A percentile compares a stretch with the other conserved stretches of the same genome.
phyloP scores from a whole-genome alignment of 2,329 filamentous ascomycete genomes.

The Colletotrichum scovillei region DNA sequence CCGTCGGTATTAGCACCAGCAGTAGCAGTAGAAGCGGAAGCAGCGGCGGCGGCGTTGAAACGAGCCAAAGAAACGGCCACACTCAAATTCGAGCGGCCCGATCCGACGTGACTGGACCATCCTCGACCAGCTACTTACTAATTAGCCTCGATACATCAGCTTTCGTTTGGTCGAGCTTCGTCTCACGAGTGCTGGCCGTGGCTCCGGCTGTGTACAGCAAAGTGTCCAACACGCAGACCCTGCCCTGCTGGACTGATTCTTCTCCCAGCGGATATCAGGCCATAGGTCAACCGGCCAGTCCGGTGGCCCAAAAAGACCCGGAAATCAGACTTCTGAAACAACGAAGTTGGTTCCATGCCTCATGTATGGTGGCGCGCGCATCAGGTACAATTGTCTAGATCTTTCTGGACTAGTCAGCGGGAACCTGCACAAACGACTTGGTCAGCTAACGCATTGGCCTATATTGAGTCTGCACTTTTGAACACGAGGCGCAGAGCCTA shows the following conservation, averaged over 20 bases:
- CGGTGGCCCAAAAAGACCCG: constrained; percentile 18
- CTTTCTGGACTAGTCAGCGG: constrained; percentile 48
- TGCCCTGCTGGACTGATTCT: constrained; percentile 11
- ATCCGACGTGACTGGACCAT: constrained; percentile 40
- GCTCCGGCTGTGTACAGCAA: constrained; percentile 1
- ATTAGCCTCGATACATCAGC: not conserved
- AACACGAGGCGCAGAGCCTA: constrained; percentile 40
- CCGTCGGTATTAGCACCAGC: not conserved
- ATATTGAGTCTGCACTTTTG: constrained; percentile 45
- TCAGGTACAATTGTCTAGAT: constrained; percentile 33
- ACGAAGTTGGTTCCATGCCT: constrained; percentile 28
- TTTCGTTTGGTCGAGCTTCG: constrained; percentile 1
- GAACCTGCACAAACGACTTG: constrained; percentile 51
- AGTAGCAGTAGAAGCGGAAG: not conserved
- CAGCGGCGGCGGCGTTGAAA: not conserved
- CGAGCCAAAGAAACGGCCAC: not conserved
- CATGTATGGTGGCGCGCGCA: constrained; percentile 26
- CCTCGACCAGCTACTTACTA: constrained; percentile 21
- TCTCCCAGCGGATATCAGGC: constrained; percentile 1
- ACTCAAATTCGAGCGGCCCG: constrained; percentile 41
- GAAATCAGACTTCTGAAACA: constrained; percentile 44
- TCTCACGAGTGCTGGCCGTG: constrained; percentile 3
- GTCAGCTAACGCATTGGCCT: constrained; percentile 36
- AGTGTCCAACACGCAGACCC: constrained; percentile 38
- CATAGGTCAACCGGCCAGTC: constrained; percentile 14